Evolutionary conservation across 1,284 basidiomycete species (phyloP).

Genomic region (Ceratorhiza oryzae-sativae): DNA sequence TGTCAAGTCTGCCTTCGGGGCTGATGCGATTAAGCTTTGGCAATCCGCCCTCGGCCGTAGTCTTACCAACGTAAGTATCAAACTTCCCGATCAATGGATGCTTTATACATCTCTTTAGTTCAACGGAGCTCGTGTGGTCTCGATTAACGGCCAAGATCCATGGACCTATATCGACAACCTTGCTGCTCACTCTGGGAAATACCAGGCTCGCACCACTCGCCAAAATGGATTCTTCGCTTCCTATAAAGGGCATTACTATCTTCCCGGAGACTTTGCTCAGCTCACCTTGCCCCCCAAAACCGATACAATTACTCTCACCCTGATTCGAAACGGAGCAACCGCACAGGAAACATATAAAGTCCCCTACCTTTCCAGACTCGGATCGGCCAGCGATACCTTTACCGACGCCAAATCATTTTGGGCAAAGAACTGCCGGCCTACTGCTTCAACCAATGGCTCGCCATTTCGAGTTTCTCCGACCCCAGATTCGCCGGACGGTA

Average conservation of each 20-base stretch:
- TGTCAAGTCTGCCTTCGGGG: slow-evolving; percentile 60
- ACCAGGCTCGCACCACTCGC: slow-evolving; percentile 59
- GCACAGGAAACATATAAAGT: slow-evolving; percentile 57
- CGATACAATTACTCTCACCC: slow-evolving; percentile 59
- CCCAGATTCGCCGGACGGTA: not conserved
- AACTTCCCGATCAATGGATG: too few relatives aligned
- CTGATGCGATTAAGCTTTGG: slow-evolving; percentile 48
- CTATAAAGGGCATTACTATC: slow-evolving; percentile 60
- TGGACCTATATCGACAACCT: slow-evolving; percentile 63
- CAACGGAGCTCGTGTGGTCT: slow-evolving; percentile 61
- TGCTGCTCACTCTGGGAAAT: slow-evolving; percentile 56
- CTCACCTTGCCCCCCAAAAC: slow-evolving; percentile 60
- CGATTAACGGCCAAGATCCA: slow-evolving; percentile 62
- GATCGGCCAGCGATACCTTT: slow-evolving; percentile 56
- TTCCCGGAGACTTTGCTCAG: slow-evolving; percentile 68
- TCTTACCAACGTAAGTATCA: slow-evolving; percentile 51
- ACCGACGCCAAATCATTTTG: slow-evolving; percentile 61
- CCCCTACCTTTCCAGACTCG: slow-evolving; percentile 65
- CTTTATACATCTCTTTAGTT: slow-evolving; percentile 52
- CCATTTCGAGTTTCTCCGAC: slow-evolving; percentile 52
- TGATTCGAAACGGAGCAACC: slow-evolving; percentile 56
- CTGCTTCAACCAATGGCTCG: slow-evolving; percentile 60
- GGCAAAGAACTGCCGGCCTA: slow-evolving; percentile 62
- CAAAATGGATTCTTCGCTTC: slow-evolving; percentile 58
- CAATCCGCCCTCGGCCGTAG: slow-evolving; percentile 61